Evolutionary conservation across 768 basidiomycete genomes (phyloP), one percentile per base, ranked within the genome.

Genomic region (Rhizopogon sp.): DNA sequence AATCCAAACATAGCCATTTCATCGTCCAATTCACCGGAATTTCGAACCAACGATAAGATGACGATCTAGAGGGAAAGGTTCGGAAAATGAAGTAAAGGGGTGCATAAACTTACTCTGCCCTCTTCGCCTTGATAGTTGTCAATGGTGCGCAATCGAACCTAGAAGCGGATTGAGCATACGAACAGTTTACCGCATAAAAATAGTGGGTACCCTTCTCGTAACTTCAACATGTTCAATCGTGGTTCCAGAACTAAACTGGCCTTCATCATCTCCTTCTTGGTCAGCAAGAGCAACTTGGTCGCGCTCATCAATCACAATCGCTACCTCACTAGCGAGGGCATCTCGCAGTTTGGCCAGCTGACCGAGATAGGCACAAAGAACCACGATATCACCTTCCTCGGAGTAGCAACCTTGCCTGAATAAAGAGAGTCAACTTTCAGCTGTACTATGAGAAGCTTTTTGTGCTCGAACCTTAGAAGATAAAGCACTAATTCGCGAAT

Each of bases 51-150:
- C 0, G 87, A 88, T 8, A 91, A 73, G 28, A 91, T 87, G 33
- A 90, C 80, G 51, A 90, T 78, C 73, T 85, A 10, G n/a, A 47
- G 54, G 2, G 41, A 56, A 50, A 62, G 44, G 35, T 16, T 20
- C 50, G 17, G 14, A 11, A 17, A 3, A 9, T 6, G 2, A 41
- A 17, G 5, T 25, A 22, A 31, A 54, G n/a, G 11, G n/a, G 20
- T 11, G 33, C n/a, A 9, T 40, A 17, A 39, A 44, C 63, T 16
- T 59, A 80, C 82, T 63, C 76, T 80, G 1, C 79, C 84, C 70
- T 88, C 87, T 55, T 86, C 82, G 2, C 88, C 89, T 67, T 91
- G 90, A 63, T 82, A 91, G 49, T 85, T 89, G 58, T 92, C 88
- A 1, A 90, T 79, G 0, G 88, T 90, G 5, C 89, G 79, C 5